Percentiles rank a stretch among this genome's conserved stretches.
Conservation (phyloP, 75 land plant genomes). For the Azolla pinnata region DNA sequence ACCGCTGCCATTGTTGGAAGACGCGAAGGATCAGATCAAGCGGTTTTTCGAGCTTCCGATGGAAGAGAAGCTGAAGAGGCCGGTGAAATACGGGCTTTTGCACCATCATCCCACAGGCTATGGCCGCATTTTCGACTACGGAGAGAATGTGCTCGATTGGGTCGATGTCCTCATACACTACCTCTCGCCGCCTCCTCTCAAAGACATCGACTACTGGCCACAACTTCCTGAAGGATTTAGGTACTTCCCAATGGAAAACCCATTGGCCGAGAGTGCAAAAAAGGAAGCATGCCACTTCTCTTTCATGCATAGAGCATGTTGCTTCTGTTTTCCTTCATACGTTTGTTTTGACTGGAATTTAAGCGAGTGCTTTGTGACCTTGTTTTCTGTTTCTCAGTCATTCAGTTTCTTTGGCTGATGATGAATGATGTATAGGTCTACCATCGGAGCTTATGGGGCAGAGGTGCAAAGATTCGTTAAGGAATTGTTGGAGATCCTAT, state of each 20-base stretch:
- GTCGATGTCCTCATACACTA: neutral
- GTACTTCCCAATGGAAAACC: no score
- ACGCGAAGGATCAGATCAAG: slow-evolving; percentile 26
- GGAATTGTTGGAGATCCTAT: neutral
- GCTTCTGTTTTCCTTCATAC: no score
- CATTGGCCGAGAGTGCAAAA: no score
- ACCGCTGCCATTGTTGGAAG: slow-evolving; percentile 26
- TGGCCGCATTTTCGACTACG: slow-evolving; percentile 6
- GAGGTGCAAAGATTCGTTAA: neutral
- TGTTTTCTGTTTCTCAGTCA: no score
- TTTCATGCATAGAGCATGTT: no score
- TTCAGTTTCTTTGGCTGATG: no score
- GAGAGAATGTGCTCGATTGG: slow-evolving; percentile 7
- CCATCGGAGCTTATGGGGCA: neutral
- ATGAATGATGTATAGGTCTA: neutral
- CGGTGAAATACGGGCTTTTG: neutral
- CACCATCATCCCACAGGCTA: slow-evolving; percentile 11
- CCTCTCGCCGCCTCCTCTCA: slow-evolving; percentile 2
- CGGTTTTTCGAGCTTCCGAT: slow-evolving; percentile 43
- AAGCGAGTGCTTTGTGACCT: no score
- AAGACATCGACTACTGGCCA: slow-evolving; percentile 9
- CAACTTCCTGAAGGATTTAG: neutral
- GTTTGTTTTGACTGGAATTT: no score
- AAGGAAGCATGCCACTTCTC: no score
- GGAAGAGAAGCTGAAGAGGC: slow-evolving; percentile 47